These are phyloP conservation scores for Stachybotrys elegans DNA, from an alignment of 2,329 filamentous ascomycete genomes.

Conservation along the genomic window DNA sequence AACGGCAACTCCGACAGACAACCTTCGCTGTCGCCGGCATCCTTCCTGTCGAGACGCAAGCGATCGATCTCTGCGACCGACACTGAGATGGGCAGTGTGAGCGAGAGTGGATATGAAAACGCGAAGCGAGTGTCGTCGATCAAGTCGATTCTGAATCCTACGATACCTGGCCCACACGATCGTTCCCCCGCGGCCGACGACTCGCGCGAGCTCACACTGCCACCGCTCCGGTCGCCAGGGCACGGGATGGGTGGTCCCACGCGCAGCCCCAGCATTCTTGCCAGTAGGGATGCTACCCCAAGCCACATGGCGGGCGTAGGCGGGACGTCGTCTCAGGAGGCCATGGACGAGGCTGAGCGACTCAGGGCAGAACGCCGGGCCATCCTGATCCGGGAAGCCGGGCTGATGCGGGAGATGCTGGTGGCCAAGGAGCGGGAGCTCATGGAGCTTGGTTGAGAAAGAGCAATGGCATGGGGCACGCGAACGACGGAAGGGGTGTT, in stretches of 20 bases:
- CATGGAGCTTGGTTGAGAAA: conserved; percentile 28
- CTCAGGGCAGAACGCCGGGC: conserved; percentile 58
- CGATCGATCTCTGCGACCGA: conserved; percentile 62
- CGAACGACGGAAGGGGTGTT: too few species aligned
- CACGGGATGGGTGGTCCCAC: conserved; percentile 34
- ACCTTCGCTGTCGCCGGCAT: conserved; percentile 55
- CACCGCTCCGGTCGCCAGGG: conserved; percentile 38
- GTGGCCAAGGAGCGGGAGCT: conserved; percentile 71
- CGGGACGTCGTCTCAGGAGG: too few species aligned
- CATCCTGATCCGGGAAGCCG: conserved; percentile 66
- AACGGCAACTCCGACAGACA: conserved; percentile 42
- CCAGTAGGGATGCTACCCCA: conserved; percentile 24
- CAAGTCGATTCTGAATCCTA: conserved; percentile 67
- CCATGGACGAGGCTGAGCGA: conserved; percentile 40
- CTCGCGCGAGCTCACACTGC: conserved; percentile 32
- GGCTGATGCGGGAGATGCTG: conserved; percentile 68
- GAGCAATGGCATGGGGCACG: too few species aligned
- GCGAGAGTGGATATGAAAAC: conserved; percentile 38
- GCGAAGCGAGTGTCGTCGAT: conserved; percentile 68
- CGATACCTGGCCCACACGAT: conserved; percentile 16
- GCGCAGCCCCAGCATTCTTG: conserved; percentile 32
- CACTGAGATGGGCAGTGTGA: conserved; percentile 35
- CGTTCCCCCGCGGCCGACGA: conserved; percentile 25
- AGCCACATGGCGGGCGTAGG: conserved; percentile 10
- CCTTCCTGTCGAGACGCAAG: conserved; percentile 58